Evolutionary conservation across 2,329 filamentous ascomycete species (phyloP), one percentile per base, ranked within the genome.

Genomic region (Nigrospora oryzae): DNA sequence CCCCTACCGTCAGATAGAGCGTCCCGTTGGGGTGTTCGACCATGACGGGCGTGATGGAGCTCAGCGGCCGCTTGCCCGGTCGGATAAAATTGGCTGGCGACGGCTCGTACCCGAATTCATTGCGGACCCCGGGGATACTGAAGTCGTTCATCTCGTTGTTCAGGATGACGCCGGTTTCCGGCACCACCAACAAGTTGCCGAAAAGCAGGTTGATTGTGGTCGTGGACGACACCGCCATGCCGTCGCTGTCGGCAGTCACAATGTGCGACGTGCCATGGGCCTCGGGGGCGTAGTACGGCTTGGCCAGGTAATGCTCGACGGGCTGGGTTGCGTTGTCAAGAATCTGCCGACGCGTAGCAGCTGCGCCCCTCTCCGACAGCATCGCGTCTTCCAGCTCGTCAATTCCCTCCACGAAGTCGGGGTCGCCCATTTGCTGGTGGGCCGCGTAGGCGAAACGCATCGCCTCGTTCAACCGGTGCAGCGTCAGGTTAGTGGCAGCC

Each of bases 171-270:
- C 90, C 90, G 0, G 89, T 90, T 53, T 84, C 76, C 0, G 89
- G 87, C 1, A 91, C 84, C 65, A 95, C 80, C 51, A 95, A 63
- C 16, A 81, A 74, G 28, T 82, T 84, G 38, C 91, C 91, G 55
- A 95, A 97, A 3, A 93, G 73, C 5, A 93, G 72, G 63, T 96
- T 96, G 46, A 96, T 71, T 0, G 91, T 96, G 1, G 89, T 93
- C 0, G 90, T 96, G 12, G 89, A 73, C 1, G 86, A 84, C 33
- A 94, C 76, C 2, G 89, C 81, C 62, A 95, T 71, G 7, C 90
- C 90, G 0, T 75, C 73, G 8, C 65, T 63, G 61, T 96, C 91
- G 0, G 83, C 81, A 0, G 86, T 72, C 1, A 86, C 80, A 10
- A 90, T 67, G 53, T 89, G 86, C 15, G 79, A 84, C 0, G 86